Evolutionary conservation across 345 rosid genomes (phyloP).

Genomic region (Passiflora organensis): DNA sequence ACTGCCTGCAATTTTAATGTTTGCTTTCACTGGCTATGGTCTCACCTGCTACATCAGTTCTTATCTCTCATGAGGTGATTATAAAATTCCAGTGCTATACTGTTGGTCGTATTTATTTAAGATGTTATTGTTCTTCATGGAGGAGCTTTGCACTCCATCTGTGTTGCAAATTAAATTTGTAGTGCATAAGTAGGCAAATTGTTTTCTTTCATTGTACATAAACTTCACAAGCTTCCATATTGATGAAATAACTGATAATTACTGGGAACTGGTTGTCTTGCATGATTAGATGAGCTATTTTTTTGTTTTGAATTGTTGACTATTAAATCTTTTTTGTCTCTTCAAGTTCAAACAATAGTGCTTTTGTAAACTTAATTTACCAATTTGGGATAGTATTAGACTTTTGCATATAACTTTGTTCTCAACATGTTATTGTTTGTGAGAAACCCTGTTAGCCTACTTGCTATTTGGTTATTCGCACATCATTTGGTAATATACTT

Average conservation of each 20-base stretch:
- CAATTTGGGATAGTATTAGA: too few relatives aligned
- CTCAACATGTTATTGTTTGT: too few relatives aligned
- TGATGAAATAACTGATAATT: background rate
- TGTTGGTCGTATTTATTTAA: constrained; percentile 6
- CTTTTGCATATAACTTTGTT: too few relatives aligned
- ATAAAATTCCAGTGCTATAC: constrained; percentile 9
- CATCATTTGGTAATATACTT: too few relatives aligned
- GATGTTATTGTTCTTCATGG: constrained; percentile 3
- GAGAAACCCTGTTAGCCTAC: too few relatives aligned
- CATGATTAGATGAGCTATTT: too few relatives aligned
- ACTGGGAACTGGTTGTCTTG: background rate
- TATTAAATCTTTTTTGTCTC: too few relatives aligned
- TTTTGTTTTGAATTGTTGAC: too few relatives aligned
- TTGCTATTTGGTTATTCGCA: too few relatives aligned
- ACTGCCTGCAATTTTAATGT: constrained; percentile 3
- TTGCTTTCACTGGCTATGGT: constrained; percentile 5
- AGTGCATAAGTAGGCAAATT: constrained; percentile 9
- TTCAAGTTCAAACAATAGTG: too few relatives aligned
- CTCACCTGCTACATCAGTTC: constrained; percentile 3
- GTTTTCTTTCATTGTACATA: constrained; percentile 13
- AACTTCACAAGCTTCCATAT: constrained; percentile 4
- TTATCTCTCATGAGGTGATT: constrained; percentile 13
- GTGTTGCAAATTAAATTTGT: constrained; percentile 13
- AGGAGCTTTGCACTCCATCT: constrained; percentile 5
- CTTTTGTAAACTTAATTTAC: too few relatives aligned